Conservation (phyloP, 768 basidiomycete genomes). For the Grammothele lineata region DNA sequence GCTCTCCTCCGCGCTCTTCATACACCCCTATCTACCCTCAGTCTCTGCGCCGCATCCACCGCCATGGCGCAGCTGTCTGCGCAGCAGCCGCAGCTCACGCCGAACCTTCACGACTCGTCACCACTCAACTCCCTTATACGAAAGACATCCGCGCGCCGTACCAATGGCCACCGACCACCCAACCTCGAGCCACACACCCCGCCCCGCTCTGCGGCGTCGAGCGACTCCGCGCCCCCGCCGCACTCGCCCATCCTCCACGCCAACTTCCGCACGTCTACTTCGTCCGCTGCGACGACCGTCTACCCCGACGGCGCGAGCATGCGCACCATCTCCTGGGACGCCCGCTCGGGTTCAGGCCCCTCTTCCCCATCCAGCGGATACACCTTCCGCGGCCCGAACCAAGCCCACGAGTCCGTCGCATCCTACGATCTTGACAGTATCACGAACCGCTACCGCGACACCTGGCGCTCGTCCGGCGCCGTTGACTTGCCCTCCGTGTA, state of each 20-base stretch:
- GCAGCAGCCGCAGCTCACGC: conserved; percentile 4
- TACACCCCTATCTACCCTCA: background rate
- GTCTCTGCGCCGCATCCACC: background rate
- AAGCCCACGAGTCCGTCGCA: conserved; percentile 12
- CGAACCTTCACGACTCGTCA: conserved; percentile 38
- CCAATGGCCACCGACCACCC: conserved; percentile 16
- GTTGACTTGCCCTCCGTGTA: conserved; percentile 6
- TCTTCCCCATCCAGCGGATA: conserved; percentile 8
- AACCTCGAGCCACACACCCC: conserved; percentile 11
- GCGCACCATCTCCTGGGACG: conserved; percentile 12
- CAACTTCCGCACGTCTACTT: conserved; percentile 39
- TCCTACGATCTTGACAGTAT: conserved; percentile 22
- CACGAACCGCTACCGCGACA: conserved; percentile 18
- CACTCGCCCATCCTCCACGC: conserved; percentile 48
- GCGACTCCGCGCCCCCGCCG: conserved; percentile 22
- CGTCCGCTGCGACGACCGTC: conserved; percentile 25
- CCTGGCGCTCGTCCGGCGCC: conserved; percentile 13
- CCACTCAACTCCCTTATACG: conserved; percentile 58
- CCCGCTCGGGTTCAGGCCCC: conserved; percentile 3
- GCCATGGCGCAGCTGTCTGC: conserved; percentile 10
- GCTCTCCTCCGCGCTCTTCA: background rate
- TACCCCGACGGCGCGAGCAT: conserved; percentile 22
- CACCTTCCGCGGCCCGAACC: background rate
- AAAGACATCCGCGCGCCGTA: conserved; percentile 45
- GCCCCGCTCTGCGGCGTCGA: conserved; percentile 1